Percentiles rank a stretch among this genome's conserved stretches.
Evolutionary conservation across 2,329 filamentous ascomycete genomes (phyloP).

Genomic region (Ophiostoma montium): DNA sequence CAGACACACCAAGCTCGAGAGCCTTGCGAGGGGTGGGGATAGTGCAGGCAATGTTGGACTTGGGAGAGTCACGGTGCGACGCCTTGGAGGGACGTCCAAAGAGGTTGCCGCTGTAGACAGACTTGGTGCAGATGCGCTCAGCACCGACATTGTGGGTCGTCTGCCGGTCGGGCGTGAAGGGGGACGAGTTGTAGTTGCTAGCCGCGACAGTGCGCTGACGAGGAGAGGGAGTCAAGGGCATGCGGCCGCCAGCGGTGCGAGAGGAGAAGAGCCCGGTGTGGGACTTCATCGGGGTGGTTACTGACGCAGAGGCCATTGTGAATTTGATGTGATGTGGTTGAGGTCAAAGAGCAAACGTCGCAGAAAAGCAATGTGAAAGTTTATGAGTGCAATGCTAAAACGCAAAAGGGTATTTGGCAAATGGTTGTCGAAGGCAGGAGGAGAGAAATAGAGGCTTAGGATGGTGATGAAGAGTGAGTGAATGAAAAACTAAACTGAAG

Average conservation of each 20-base stretch:
- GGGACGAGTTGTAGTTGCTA: constrained; percentile 49
- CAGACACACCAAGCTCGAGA: constrained; percentile 80
- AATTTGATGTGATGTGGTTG: constrained; percentile 13
- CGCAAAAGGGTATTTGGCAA: not conserved
- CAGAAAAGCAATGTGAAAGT: not conserved
- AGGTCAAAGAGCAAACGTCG: constrained; percentile 5
- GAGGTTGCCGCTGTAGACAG: constrained; percentile 68
- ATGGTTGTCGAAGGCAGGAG: not conserved
- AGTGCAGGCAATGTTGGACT: constrained; percentile 80
- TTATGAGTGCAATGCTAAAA: not conserved
- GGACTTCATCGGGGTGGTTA: constrained; percentile 90
- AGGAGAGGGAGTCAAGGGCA: constrained; percentile 88
- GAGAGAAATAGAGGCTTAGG: constrained; percentile 3
- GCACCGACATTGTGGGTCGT: constrained; percentile 34
- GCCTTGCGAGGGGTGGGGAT: constrained; percentile 65
- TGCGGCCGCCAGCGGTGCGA: constrained; percentile 85
- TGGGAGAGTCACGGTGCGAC: constrained; percentile 73
- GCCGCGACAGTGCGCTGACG: constrained; percentile 41
- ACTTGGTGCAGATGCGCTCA: constrained; percentile 44
- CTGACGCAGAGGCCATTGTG: constrained; percentile 65
- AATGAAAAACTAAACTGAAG: not conserved
- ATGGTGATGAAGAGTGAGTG: constrained; percentile 12
- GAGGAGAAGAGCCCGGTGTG: constrained; percentile 85
- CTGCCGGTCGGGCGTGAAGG: constrained; percentile 58
- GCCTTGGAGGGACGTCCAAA: constrained; percentile 57